These are phyloP conservation scores for Monilinia laxa DNA, from an alignment of 2,329 filamentous ascomycete genomes.

Conservation along the genomic window DNA sequence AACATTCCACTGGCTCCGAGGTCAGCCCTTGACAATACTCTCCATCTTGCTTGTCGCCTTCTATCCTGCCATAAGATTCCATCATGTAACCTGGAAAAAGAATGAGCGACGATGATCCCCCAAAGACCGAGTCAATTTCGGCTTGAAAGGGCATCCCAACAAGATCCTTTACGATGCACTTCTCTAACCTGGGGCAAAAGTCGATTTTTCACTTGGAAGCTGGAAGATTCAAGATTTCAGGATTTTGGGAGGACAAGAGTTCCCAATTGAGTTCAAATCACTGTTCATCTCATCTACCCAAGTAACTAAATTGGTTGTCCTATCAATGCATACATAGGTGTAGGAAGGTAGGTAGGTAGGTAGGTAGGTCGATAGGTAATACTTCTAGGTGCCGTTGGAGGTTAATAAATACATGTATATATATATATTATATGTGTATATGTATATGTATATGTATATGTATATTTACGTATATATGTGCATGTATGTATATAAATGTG, in stretches of 20 bases:
- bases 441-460: too few relatives aligned
- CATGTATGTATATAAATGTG: too few relatives aligned
- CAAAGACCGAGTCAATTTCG: slow-evolving; percentile 5
- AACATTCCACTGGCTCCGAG: slow-evolving; percentile 18
- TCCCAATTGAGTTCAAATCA: slow-evolving; percentile 14
- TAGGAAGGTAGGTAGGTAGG: too few relatives aligned
- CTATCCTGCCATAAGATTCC: slow-evolving; percentile 9
- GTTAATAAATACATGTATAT: background rate
- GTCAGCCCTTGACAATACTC: slow-evolving; percentile 13
- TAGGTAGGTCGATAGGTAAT: too few relatives aligned
- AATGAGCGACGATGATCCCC: slow-evolving; percentile 18
- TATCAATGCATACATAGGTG: background rate
- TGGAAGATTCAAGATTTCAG: background rate
- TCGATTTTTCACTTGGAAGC: background rate
- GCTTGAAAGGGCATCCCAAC: slow-evolving; percentile 3
- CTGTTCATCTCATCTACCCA: slow-evolving; percentile 11
- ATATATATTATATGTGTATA: too few relatives aligned
- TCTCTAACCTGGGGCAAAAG: background rate
- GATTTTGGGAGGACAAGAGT: slow-evolving; percentile 14
- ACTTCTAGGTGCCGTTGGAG: background rate
- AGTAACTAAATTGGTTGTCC: background rate
- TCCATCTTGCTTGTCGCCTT: slow-evolving; percentile 6
- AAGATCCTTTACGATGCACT: background rate
- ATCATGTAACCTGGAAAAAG: slow-evolving; percentile 9
- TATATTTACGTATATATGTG: too few relatives aligned